phyloP scores from a whole-genome alignment of 2,329 filamentous ascomycete genomes.

The Cordyceps tenuipes region DNA sequence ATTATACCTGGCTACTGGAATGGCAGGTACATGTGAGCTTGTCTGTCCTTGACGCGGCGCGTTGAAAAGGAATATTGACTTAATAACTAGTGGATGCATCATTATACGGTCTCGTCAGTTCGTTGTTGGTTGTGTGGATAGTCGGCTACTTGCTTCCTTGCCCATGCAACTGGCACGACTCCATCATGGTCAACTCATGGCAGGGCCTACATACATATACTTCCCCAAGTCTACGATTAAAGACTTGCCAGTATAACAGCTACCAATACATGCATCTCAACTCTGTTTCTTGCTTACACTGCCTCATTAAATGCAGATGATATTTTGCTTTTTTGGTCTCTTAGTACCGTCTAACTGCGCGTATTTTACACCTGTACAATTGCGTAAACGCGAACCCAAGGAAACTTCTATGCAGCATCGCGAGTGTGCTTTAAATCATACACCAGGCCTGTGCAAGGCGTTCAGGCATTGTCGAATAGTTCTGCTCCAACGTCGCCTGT shows the following conservation, averaged over 20 bases:
- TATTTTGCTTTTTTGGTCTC: slow-evolving; percentile 13
- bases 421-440: slow-evolving; percentile 32
- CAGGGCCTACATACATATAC: too few relatives aligned
- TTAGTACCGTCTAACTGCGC: slow-evolving; percentile 37
- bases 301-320: slow-evolving; percentile 4
- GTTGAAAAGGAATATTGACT: not conserved
- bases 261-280: too few relatives aligned
- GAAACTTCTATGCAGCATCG: slow-evolving; percentile 43
- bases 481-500: slow-evolving; percentile 6
- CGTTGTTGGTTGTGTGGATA: not conserved
- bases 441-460: slow-evolving; percentile 23
- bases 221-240: too few relatives aligned
- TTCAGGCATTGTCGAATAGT: slow-evolving; percentile 11
- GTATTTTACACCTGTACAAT: slow-evolving; percentile 49
- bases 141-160: not conserved
- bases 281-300: too few relatives aligned
- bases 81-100: not conserved
- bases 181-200: not conserved
- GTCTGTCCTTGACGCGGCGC: not conserved
- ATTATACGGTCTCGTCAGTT: not conserved
- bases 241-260: too few relatives aligned
- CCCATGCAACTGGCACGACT: not conserved
- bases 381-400: slow-evolving; percentile 34
- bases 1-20: not conserved
- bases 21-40: too few relatives aligned